phyloP scores from a whole-genome alignment of 2,329 filamentous ascomycete species.

The Taxawa tesnikishii region DNA sequence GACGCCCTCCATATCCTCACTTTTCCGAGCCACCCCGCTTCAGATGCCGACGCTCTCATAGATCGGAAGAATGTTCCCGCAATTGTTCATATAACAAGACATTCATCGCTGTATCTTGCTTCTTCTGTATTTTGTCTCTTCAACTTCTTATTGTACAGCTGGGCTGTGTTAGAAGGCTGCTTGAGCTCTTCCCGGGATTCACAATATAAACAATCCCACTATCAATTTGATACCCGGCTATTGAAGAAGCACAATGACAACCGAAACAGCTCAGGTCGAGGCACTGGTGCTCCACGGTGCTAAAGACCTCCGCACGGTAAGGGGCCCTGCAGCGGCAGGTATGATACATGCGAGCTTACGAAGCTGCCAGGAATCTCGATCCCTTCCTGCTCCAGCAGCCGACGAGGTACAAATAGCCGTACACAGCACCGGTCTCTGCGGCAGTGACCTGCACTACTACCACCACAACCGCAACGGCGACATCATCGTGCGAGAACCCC shows the following conservation, averaged over 20 bases:
- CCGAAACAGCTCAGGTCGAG: constrained; percentile 24
- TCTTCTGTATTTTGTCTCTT: no score
- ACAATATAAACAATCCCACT: no score
- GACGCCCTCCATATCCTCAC: no score
- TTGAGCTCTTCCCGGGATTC: no score
- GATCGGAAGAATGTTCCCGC: no score
- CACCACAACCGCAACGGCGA: constrained; percentile 74
- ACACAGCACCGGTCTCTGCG: constrained; percentile 56
- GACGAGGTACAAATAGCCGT: constrained; percentile 53
- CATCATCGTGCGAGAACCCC: constrained; percentile 69
- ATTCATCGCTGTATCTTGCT: no score
- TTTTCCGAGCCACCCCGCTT: no score
- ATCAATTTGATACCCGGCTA: no score
- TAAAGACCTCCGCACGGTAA: constrained; percentile 47
- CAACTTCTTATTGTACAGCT: no score
- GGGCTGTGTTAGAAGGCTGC: no score
- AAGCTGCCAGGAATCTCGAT: constrained; percentile 40
- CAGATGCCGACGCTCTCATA: no score
- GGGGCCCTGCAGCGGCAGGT: constrained; percentile 9
- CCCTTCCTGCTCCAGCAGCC: constrained; percentile 31
- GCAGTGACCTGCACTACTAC: constrained; percentile 75
- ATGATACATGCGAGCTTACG: not conserved
- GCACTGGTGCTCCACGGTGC: constrained; percentile 48
- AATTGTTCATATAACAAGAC: no score
- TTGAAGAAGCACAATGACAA: constrained; percentile 1